A percentile compares a stretch with the other conserved stretches of the same genome.
These are phyloP conservation scores for Aspergillus niger DNA, from an alignment of 2,329 filamentous ascomycete genomes.

Conservation along the genomic window DNA sequence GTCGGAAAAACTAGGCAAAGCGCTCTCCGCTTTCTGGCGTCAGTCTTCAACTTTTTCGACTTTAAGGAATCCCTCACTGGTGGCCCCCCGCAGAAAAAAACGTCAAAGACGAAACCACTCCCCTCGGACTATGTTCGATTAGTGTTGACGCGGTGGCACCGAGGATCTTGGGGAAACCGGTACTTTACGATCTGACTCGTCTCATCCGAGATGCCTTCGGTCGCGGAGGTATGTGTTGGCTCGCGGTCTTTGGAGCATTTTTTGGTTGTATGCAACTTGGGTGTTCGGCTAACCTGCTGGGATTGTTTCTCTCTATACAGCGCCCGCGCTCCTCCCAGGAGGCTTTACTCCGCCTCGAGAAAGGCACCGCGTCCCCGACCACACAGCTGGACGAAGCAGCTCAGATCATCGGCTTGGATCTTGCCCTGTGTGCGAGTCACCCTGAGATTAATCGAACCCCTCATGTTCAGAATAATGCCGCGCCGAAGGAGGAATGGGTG, in stretches of 20 bases:
- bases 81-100: neutral
- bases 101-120: neutral
- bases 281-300: slow-evolving; percentile 11
- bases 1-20: slow-evolving; percentile 41
- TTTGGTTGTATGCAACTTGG: neutral
- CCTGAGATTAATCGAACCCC: slow-evolving; percentile 31
- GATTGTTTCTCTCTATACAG: slow-evolving; percentile 24
- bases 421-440: slow-evolving; percentile 36
- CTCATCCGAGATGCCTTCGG: slow-evolving; percentile 36
- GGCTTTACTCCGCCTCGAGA: slow-evolving; percentile 49
- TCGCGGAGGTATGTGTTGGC: slow-evolving; percentile 38
- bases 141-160: slow-evolving; percentile 3
- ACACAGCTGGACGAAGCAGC: slow-evolving; percentile 46
- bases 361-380: slow-evolving; percentile 42
- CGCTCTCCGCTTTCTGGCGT: slow-evolving; percentile 16
- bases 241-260: slow-evolving; percentile 4
- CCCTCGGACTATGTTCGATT: slow-evolving; percentile 5
- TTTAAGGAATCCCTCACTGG: neutral
- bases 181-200: slow-evolving; percentile 14
- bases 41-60: slow-evolving; percentile 21
- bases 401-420: slow-evolving; percentile 45
- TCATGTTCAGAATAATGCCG: slow-evolving; percentile 28
- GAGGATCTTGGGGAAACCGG: neutral
- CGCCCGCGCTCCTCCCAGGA: slow-evolving; percentile 45
- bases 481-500: slow-evolving; percentile 65